Base-by-base conservation (phyloP, 192 early-diverging fungal species). In the Hyaloraphidium curvatum region DNA sequence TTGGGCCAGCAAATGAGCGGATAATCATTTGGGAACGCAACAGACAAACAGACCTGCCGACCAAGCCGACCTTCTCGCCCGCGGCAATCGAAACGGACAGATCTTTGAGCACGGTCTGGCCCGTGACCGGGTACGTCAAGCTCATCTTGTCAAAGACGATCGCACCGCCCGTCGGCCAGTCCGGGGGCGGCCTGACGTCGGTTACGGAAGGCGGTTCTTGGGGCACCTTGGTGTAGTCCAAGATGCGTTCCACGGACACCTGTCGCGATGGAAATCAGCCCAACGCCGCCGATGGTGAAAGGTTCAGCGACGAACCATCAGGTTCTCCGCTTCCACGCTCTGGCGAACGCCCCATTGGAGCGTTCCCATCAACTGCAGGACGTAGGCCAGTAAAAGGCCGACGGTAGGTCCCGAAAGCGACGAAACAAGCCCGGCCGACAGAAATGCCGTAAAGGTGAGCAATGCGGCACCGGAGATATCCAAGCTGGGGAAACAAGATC, bases 261-360 rank as follows among this genome's bases (percentile, higher is more conserved):
- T 39, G 33, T 7, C 7, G 33, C 33, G 33, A 37, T 11, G n/a
- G 33, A 37, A 37, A 37, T 37, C 7, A 40, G n/a, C n/a, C 37
- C 23, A 53, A 33, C 28, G 2, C 19, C 52, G 28, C 22, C 22
- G 3, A 33, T 7, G 37, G 22, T 53, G 14, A 53, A 53, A 53
- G 19, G 52, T 40, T 30, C 26, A 16, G 26, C 52, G 16, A 39
- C 26, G 37, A 26, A 26, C 29, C 25, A 22, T 26, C 37, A 23
- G n/a, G 16, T 26, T 27, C 37, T 53, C 52, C 7, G 29, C 37
- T 53, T 53, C 52, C 22, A 23, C 28, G 11, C 22, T 26, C 19
- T 53, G 52, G 37, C 52, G 52, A 5, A 53, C 52, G 16, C 22
- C 52, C 52, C 52, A 53, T 25, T 53, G 30, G 28, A 29, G 23